Conservation (phyloP, 768 basidiomycete species). For the Xanthoconium purpureum region DNA sequence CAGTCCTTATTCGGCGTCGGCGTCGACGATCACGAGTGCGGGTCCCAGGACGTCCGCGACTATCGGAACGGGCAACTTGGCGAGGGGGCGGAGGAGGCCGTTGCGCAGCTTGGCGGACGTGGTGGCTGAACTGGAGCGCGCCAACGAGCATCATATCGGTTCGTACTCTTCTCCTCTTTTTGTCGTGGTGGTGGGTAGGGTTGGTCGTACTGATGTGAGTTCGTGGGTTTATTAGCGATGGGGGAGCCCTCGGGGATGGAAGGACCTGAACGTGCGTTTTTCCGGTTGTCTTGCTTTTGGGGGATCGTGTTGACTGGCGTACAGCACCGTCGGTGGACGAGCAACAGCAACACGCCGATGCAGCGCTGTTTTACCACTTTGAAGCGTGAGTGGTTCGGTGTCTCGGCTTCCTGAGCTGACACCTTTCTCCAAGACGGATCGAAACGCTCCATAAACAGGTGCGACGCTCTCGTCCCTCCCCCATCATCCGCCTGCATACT, state of each 20-base stretch:
- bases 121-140: constrained; percentile 41
- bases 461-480: constrained; percentile 7
- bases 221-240: constrained; percentile 16
- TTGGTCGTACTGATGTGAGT: background rate
- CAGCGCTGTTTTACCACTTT: constrained; percentile 42
- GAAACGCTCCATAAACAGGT: constrained; percentile 47
- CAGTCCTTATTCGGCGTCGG: constrained; percentile 21
- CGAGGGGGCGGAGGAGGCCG: constrained; percentile 33
- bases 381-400: constrained; percentile 34
- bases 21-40: constrained; percentile 1
- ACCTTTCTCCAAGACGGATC: constrained; percentile 35
- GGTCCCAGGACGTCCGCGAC: constrained; percentile 6
- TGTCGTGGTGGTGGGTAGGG: background rate
- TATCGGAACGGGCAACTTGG: background rate
- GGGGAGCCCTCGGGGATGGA: constrained; percentile 35
- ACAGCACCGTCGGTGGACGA: constrained; percentile 44
- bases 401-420: background rate
- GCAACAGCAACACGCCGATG: constrained; percentile 45
- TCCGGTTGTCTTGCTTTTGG: background rate
- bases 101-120: constrained; percentile 43
- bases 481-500: background rate
- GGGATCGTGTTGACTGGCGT: background rate
- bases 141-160: constrained; percentile 33
- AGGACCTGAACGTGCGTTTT: constrained; percentile 36
- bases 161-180: constrained; percentile 6